Conservation (phyloP, 352 stramenopile genomes). For the Globisporangium nodosum region DNA sequence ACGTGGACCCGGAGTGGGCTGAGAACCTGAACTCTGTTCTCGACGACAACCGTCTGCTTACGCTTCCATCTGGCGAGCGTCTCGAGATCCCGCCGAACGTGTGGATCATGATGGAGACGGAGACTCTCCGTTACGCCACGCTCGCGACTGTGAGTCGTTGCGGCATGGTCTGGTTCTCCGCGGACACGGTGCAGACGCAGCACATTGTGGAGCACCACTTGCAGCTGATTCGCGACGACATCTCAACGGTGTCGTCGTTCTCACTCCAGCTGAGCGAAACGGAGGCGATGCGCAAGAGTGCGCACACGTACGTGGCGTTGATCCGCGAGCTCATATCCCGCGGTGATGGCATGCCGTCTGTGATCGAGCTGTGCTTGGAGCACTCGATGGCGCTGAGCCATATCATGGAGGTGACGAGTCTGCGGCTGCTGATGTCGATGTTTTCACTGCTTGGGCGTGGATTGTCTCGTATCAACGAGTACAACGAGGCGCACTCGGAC, state of each 20-base stretch:
- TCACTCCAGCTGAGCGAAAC: conserved; percentile 59
- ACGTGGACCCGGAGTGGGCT: conserved; percentile 99
- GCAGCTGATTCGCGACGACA: conserved; percentile 59
- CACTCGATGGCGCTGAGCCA: conserved; percentile 89
- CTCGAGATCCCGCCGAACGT: conserved; percentile 97
- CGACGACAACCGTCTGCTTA: conserved; percentile 99
- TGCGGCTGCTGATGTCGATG: conserved; percentile 95
- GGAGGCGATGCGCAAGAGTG: conserved; percentile 60
- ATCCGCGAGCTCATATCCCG: conserved; percentile 55
- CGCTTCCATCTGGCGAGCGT: conserved; percentile 97
- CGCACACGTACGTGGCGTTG: conserved; percentile 54
- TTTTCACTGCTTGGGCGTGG: conserved; percentile 94
- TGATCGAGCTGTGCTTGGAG: conserved; percentile 92
- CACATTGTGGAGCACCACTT: conserved; percentile 91
- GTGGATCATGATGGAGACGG: conserved; percentile 99
- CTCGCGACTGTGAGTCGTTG: conserved; percentile 99
- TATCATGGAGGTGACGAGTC: conserved; percentile 95
- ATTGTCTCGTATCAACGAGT: conserved; percentile 94
- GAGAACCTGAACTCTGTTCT: conserved; percentile 99
- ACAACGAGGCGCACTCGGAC: conserved; percentile 98
- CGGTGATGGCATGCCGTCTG: conserved; percentile 45
- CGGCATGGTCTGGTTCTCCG: conserved; percentile 99
- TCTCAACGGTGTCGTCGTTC: conserved; percentile 59
- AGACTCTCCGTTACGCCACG: conserved; percentile 97
- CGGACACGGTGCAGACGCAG: conserved; percentile 91